Evolutionary conservation across 192 early-diverging fungal genomes (phyloP), one percentile per base, ranked within the genome.

Genomic region (Entomortierella lignicola): DNA sequence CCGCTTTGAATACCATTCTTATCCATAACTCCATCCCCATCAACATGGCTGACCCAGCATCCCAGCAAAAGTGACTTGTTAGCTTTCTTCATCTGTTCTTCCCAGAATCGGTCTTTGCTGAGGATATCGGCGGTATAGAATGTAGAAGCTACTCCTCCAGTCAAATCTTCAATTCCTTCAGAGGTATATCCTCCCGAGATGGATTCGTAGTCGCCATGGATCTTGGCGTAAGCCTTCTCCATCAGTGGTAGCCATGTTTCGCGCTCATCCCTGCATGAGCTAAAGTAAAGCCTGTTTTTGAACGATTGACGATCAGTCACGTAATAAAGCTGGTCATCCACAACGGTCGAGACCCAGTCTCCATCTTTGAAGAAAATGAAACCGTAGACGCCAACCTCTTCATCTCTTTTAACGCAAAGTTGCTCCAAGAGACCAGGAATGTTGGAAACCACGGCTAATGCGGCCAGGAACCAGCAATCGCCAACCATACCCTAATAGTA

Each of bases 171-270:
- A 31, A 85, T 69, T 4, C 79, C 85, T 55, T 83, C 85, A 12
- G 81, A 55, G 1, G 68, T 47, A 29, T 20, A 44, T 8, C 82
- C 81, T 41, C 82, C 84, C 68, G 53, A 50, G n/a, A 86, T 65
- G 58, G 60, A 58, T 34, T 82, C 55, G 42, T 88, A 88, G 37
- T 71, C 69, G 30, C 84, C 84, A 65, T 88, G 82, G 53, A 80
- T 65, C 66, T 88, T 88, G 52, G 85, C 86, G 54, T 83, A 88
- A 21, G 85, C 86, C 53, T 88, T 88, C 52, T 88, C 86, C 26
- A 88, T 42, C 30, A 87, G 34, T 11, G 86, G 83, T 10, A 85
- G 65, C 86, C 86, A 88, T 17, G 85, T 86, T 47, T 87, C 85
- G 55, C 81, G 67, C 15, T 66, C 44, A 18, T 82, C 60, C 0